Evolutionary conservation across 495 filamentous ascomycete genomes (phyloP).

Genomic region (Penicillium canescens): DNA sequence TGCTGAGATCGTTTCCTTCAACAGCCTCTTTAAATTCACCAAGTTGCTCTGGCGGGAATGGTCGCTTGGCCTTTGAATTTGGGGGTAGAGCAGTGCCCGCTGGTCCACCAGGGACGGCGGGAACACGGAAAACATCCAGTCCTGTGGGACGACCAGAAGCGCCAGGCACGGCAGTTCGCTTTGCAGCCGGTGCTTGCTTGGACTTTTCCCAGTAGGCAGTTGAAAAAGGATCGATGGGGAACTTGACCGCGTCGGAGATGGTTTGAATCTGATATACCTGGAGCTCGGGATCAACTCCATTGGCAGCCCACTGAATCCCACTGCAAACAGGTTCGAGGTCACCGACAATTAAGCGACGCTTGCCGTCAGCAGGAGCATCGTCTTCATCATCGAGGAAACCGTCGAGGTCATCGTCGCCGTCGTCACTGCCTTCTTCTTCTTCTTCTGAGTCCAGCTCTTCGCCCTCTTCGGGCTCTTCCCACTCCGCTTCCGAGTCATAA

Average conservation of each 20-base stretch:
- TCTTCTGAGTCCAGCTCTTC: constrained; percentile 76
- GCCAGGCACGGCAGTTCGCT: background rate
- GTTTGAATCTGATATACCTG: constrained; percentile 68
- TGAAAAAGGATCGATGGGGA: constrained; percentile 83
- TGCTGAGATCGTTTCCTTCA: constrained; percentile 69
- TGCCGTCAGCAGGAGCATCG: constrained; percentile 38
- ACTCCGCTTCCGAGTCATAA: constrained; percentile 96
- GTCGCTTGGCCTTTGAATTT: constrained; percentile 32
- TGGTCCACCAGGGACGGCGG: constrained; percentile 6
- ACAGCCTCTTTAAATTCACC: constrained; percentile 72
- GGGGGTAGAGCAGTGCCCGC: constrained; percentile 11
- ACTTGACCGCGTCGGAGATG: constrained; percentile 53
- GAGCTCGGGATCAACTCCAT: constrained; percentile 43
- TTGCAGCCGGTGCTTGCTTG: constrained; percentile 11
- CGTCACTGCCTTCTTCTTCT: constrained; percentile 65
- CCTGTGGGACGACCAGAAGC: constrained; percentile 9
- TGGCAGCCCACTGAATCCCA: constrained; percentile 81
- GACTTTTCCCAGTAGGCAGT: constrained; percentile 72
- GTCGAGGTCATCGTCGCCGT: constrained; percentile 56
- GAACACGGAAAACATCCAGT: constrained; percentile 28
- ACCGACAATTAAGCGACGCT: constrained; percentile 53
- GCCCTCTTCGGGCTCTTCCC: constrained; percentile 81
- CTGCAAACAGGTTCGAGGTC: constrained; percentile 75
- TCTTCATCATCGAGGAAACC: constrained; percentile 56
- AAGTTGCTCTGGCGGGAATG: constrained; percentile 59